A percentile compares a stretch with the other conserved stretches of the same genome.
These are phyloP conservation scores for Oryza coarctata DNA, from an alignment of 176 grass and related monocot genomes.

Conservation along the genomic window DNA sequence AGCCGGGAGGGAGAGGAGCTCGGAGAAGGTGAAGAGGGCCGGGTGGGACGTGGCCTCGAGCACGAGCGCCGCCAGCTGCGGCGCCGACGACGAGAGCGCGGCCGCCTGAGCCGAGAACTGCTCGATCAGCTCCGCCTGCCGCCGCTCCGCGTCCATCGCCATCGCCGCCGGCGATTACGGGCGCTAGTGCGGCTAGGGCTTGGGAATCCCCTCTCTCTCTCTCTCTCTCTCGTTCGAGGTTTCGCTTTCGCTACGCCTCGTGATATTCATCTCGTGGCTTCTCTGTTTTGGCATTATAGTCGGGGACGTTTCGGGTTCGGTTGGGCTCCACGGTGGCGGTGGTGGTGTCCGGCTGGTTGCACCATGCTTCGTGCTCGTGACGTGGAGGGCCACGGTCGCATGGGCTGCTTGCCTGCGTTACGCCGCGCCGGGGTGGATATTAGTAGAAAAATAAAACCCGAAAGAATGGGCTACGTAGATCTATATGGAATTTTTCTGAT, in stretches of 20 bases:
- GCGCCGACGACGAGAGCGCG: conserved; percentile 52
- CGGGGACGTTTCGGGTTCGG: neutral
- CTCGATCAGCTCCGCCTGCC: conserved; percentile 88
- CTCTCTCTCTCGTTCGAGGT: neutral
- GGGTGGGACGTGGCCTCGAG: conserved; percentile 93
- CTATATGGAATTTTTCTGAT: no score
- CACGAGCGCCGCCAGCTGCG: conserved; percentile 76
- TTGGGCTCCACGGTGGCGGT: neutral
- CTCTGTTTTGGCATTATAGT: neutral
- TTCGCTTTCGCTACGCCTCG: neutral
- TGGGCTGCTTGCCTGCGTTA: no score
- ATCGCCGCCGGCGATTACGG: conserved; percentile 10
- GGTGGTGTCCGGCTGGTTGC: no score
- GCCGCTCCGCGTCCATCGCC: conserved; percentile 81
- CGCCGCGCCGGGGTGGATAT: no score
- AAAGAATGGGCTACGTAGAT: no score
- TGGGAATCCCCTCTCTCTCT: neutral
- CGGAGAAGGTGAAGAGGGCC: conserved; percentile 93
- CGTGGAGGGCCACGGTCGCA: no score
- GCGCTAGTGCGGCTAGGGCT: conserved; percentile 23
- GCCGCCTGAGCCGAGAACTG: conserved; percentile 78
- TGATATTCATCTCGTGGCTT: neutral
- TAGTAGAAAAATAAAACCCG: no score
- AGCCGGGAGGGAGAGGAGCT: conserved; percentile 80
- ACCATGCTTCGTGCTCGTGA: no score